These are phyloP conservation scores for Petunia axillaris DNA, from an alignment of 257 asterid genomes.

Conservation along the genomic window DNA sequence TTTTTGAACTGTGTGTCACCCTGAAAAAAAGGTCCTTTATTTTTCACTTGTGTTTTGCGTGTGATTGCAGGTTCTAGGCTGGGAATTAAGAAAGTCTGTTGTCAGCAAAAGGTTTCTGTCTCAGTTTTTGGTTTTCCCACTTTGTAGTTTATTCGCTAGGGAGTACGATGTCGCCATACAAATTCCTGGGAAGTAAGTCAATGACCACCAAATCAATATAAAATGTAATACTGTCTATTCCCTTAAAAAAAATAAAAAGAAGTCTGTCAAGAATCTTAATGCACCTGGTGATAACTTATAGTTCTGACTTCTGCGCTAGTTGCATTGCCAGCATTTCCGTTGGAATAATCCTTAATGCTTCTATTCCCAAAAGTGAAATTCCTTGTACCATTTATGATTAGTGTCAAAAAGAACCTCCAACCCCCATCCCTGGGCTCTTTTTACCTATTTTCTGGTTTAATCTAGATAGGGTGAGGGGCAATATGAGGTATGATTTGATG, in stretches of 20 bases:
- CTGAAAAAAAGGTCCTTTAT: too few species aligned
- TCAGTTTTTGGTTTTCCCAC: neutral
- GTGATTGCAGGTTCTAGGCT: neutral
- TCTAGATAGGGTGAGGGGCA: too few species aligned
- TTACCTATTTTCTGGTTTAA: neutral
- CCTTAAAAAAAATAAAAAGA: neutral
- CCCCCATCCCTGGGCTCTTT: neutral
- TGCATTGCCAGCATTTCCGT: neutral
- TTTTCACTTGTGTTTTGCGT: neutral
- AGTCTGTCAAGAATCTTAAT: neutral
- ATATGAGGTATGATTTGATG: neutral
- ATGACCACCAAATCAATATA: neutral
- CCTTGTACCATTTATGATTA: neutral
- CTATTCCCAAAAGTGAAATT: neutral
- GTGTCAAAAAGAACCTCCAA: neutral
- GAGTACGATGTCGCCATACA: neutral
- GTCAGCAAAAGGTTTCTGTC: neutral
- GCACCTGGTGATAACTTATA: neutral
- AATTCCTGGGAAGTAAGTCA: neutral
- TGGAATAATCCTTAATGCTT: neutral
- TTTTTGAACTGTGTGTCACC: too few species aligned
- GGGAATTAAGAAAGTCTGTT: neutral
- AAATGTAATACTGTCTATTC: neutral
- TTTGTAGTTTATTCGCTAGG: neutral
- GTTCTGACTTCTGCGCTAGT: too few species aligned